Conservation (phyloP, 306 rosid genomes). For the Acacia acuminata region DNA sequence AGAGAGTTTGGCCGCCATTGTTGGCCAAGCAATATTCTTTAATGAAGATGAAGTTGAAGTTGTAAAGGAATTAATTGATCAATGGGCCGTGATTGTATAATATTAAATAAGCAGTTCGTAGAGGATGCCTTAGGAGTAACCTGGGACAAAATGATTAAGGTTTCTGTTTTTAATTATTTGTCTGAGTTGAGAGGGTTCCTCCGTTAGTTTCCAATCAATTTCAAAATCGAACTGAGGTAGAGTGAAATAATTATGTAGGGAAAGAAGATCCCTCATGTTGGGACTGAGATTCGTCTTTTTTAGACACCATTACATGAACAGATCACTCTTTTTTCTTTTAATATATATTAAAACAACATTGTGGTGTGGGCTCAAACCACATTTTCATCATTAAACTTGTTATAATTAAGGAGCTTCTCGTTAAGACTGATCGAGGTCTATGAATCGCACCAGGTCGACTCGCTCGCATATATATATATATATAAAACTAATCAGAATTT, state of each 20-base stretch:
- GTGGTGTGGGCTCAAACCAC: neutral
- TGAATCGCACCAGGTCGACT: neutral
- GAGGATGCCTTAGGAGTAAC: constrained; percentile 23
- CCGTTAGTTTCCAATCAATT: constrained; percentile 4
- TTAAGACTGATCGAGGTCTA: neutral
- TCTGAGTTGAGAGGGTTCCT: constrained; percentile 7
- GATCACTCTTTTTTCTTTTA: constrained; percentile 5
- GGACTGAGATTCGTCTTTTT: constrained; percentile 37
- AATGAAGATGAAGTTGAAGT: neutral
- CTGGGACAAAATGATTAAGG: constrained; percentile 38
- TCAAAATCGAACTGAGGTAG: neutral
- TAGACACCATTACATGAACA: constrained; percentile 25
- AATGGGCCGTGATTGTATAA: neutral
- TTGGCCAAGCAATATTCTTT: constrained; percentile 10
- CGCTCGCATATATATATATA: no score
- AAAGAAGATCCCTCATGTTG: constrained; percentile 56
- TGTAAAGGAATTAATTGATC: constrained; percentile 16
- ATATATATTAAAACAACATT: neutral
- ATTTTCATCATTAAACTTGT: constrained; percentile 7
- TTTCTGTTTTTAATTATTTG: constrained; percentile 9
- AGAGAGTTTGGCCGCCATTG: constrained; percentile 11
- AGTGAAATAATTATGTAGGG: constrained; percentile 7
- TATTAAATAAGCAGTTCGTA: constrained; percentile 3
- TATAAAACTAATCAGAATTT: neutral
- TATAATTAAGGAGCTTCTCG: neutral